A percentile compares a stretch with the other conserved stretches of the same genome.
Conservation (phyloP, 2,329 filamentous ascomycete genomes). For the Talaromyces verruculosus region DNA sequence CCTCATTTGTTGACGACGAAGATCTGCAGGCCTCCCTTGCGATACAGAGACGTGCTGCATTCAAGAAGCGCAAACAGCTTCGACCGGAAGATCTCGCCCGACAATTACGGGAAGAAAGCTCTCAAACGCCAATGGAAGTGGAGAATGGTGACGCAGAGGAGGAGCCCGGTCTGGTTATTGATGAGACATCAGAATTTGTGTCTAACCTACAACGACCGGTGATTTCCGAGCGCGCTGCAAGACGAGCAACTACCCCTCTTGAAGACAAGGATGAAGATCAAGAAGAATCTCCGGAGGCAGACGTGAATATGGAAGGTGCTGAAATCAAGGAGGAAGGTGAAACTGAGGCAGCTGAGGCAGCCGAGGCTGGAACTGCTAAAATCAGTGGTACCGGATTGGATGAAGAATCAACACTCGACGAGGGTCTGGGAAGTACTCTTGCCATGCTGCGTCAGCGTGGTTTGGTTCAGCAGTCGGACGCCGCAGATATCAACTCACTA, state of each 20-base stretch:
- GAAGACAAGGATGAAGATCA: conserved; percentile 31
- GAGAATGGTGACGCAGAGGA: conserved; percentile 58
- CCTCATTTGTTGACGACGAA: conserved; percentile 82
- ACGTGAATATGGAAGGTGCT: conserved; percentile 43
- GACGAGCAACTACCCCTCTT: conserved; percentile 37
- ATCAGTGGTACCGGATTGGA: conserved; percentile 70
- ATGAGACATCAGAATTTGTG: conserved; percentile 94
- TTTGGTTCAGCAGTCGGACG: conserved; percentile 66
- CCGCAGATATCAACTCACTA: conserved; percentile 63
- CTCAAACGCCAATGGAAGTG: conserved; percentile 56
- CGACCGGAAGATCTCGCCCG: conserved; percentile 84
- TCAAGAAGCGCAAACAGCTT: conserved; percentile 88
- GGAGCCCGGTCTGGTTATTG: conserved; percentile 75
- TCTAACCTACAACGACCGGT: conserved; percentile 73
- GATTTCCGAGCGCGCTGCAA: conserved; percentile 53
- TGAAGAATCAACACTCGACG: conserved; percentile 75
- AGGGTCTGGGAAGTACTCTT: conserved; percentile 79
- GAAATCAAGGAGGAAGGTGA: conserved; percentile 53
- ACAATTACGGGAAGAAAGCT: conserved; percentile 66
- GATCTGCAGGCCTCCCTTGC: conserved; percentile 85
- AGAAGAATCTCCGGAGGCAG: conserved; percentile 26
- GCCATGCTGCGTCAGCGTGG: conserved; percentile 82
- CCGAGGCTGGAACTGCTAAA: conserved; percentile 56
- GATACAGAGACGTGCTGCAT: conserved; percentile 73
- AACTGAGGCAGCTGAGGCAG: conserved; percentile 47